Percentiles rank a stretch among this genome's conserved stretches.
phyloP scores from a whole-genome alignment of 129 eudicot genomes.

The Solidago caesia region DNA sequence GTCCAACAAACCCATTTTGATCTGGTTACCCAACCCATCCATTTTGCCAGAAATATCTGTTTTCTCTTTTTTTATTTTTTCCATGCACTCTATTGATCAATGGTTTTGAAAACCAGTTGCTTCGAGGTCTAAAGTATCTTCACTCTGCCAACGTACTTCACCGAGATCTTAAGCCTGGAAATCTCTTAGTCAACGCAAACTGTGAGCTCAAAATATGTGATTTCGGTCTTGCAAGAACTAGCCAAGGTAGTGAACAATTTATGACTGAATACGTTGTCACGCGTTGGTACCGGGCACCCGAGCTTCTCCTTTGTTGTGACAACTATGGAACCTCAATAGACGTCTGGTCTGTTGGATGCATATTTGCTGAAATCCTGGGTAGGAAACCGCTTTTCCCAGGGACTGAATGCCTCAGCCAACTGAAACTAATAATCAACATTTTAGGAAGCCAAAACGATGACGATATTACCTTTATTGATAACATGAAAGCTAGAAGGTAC shows the following conservation, averaged over 20 bases:
- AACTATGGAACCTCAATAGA: conserved; percentile 76
- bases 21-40: background rate
- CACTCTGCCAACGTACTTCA: conserved; percentile 89
- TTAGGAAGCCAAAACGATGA: conserved; percentile 67
- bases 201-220: conserved; percentile 84
- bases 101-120: conserved; percentile 47
- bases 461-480: conserved; percentile 60
- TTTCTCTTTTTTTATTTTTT: background rate
- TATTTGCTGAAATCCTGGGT: conserved; percentile 82
- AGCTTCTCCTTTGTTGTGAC: conserved; percentile 72
- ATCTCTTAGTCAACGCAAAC: conserved; percentile 67
- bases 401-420: conserved; percentile 64
- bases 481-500: conserved; percentile 55
- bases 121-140: conserved; percentile 73
- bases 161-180: conserved; percentile 82
- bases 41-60: background rate
- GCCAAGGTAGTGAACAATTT: conserved; percentile 60
- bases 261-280: conserved; percentile 94
- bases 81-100: too few relatives aligned
- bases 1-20: background rate
- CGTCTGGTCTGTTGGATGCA: conserved; percentile 88
- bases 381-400: conserved; percentile 78
- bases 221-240: conserved; percentile 85
- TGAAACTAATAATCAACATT: conserved; percentile 58
- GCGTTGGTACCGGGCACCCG: conserved; percentile 89